Conservation (phyloP, 192 early-diverging fungal genomes). For the Chytriomyces hyalinus region DNA sequence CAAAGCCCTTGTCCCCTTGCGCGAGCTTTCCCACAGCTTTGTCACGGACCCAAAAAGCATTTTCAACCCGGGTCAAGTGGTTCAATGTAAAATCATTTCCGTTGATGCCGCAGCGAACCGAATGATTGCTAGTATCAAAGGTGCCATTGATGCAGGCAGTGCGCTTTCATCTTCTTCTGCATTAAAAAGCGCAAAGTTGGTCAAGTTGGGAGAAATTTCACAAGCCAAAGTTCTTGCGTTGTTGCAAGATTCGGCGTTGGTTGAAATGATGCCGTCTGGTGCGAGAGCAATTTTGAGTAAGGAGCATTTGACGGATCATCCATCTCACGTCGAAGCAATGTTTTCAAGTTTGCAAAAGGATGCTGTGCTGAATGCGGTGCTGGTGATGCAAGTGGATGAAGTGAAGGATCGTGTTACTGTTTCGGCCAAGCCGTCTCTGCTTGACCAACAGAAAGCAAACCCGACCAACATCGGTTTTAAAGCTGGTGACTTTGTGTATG, state of each 20-base stretch:
- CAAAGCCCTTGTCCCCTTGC: slow-evolving; percentile 69
- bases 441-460: slow-evolving; percentile 46
- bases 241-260: slow-evolving; percentile 50
- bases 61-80: slow-evolving; percentile 74
- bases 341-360: slow-evolving; percentile 66
- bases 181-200: slow-evolving; percentile 38
- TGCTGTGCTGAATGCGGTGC: background rate
- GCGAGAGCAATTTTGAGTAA: slow-evolving; percentile 60
- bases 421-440: slow-evolving; percentile 61
- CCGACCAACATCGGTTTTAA: slow-evolving; percentile 57
- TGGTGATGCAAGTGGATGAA: slow-evolving; percentile 2
- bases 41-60: slow-evolving; percentile 64
- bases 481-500: slow-evolving; percentile 70
- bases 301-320: slow-evolving; percentile 73
- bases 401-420: slow-evolving; percentile 56
- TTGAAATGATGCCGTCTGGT: slow-evolving; percentile 64
- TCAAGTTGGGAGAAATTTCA: slow-evolving; percentile 55
- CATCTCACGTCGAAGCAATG: slow-evolving; percentile 46
- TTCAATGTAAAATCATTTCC: slow-evolving; percentile 76
- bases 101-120: slow-evolving; percentile 61
- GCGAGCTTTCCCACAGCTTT: slow-evolving; percentile 56
- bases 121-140: slow-evolving; percentile 75
- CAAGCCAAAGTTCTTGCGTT: slow-evolving; percentile 63
- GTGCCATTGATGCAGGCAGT: slow-evolving; percentile 33
- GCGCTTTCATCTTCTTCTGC: slow-evolving; percentile 34